A percentile compares a stretch with the other conserved stretches of the same genome.
phyloP scores from a whole-genome alignment of 2,329 filamentous ascomycete species.

The Capronia epimyces region DNA sequence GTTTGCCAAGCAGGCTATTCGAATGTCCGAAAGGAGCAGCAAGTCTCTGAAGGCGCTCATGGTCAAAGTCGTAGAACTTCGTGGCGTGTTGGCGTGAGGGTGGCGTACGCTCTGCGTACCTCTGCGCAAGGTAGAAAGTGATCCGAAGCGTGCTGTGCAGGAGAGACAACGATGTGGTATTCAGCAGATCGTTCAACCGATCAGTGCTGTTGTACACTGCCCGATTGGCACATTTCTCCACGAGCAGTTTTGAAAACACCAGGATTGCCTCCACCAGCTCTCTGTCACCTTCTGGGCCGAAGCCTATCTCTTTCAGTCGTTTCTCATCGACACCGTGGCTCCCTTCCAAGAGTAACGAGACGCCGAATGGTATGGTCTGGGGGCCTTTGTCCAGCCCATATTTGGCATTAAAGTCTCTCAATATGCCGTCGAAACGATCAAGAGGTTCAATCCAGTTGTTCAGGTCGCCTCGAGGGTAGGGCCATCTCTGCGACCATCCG shows the following conservation, averaged over 20 bases:
- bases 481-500: slow-evolving; percentile 83
- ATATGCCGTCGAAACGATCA: slow-evolving; percentile 84
- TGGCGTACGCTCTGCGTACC: slow-evolving; percentile 66
- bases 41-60: slow-evolving; percentile 77
- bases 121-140: slow-evolving; percentile 78
- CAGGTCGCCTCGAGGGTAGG: slow-evolving; percentile 87
- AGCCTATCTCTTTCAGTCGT: slow-evolving; percentile 57
- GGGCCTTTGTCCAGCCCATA: slow-evolving; percentile 77
- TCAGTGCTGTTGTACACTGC: slow-evolving; percentile 93
- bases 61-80: slow-evolving; percentile 70
- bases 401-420: slow-evolving; percentile 72
- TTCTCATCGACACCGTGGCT: slow-evolving; percentile 39
- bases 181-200: slow-evolving; percentile 80
- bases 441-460: slow-evolving; percentile 97
- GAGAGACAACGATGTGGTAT: slow-evolving; percentile 75
- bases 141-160: slow-evolving; percentile 74
- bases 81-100: slow-evolving; percentile 68
- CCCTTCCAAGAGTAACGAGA: slow-evolving; percentile 58
- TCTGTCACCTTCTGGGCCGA: slow-evolving; percentile 69
- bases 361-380: slow-evolving; percentile 69
- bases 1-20: slow-evolving; percentile 43
- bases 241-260: slow-evolving; percentile 75
- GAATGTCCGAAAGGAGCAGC: slow-evolving; percentile 77
- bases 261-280: slow-evolving; percentile 74
- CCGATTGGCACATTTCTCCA: slow-evolving; percentile 93